A percentile compares a stretch with the other conserved stretches of the same genome.
Evolutionary conservation across 2,329 filamentous ascomycete genomes (phyloP).

Genomic region (Aspergillus intermedius): DNA sequence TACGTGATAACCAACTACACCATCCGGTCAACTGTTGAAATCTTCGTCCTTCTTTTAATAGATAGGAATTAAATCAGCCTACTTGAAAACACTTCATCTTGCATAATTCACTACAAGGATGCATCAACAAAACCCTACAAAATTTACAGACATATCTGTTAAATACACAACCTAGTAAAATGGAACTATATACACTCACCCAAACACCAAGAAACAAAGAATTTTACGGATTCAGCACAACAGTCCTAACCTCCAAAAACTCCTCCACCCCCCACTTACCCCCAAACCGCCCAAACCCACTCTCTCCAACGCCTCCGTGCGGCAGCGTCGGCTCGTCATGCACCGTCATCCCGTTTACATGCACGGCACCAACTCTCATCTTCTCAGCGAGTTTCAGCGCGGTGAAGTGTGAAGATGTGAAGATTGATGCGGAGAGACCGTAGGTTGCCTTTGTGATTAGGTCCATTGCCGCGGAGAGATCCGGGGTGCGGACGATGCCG

Average conservation of each 20-base stretch:
- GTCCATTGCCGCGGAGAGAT: slow-evolving; percentile 15
- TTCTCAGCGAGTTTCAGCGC: slow-evolving; percentile 18
- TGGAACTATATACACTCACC: no score
- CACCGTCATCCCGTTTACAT: slow-evolving; percentile 20
- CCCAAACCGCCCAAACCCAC: slow-evolving; percentile 56
- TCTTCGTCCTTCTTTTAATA: no score
- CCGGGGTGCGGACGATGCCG: slow-evolving; percentile 16
- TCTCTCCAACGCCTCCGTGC: slow-evolving; percentile 57
- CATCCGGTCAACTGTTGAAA: slow-evolving; percentile 17
- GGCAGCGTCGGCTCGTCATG: slow-evolving; percentile 41
- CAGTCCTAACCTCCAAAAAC: slow-evolving; percentile 54
- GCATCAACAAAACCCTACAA: no score
- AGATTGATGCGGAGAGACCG: slow-evolving; percentile 23
- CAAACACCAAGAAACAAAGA: background rate
- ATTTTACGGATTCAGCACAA: slow-evolving; percentile 43
- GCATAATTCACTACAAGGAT: no score
- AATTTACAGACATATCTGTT: no score
- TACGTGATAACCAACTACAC: slow-evolving; percentile 31
- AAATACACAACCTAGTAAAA: no score
- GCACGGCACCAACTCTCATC: slow-evolving; percentile 21
- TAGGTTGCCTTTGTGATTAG: slow-evolving; percentile 19
- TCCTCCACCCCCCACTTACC: slow-evolving; percentile 46
- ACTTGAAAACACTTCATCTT: no score
- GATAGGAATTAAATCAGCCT: no score
- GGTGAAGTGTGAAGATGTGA: slow-evolving; percentile 17